Evolutionary conservation across 225 moss, liverwort and hornwort species (phyloP), one percentile per base, ranked within the genome.

Genomic region (Pseudisothecium myosuroides): DNA sequence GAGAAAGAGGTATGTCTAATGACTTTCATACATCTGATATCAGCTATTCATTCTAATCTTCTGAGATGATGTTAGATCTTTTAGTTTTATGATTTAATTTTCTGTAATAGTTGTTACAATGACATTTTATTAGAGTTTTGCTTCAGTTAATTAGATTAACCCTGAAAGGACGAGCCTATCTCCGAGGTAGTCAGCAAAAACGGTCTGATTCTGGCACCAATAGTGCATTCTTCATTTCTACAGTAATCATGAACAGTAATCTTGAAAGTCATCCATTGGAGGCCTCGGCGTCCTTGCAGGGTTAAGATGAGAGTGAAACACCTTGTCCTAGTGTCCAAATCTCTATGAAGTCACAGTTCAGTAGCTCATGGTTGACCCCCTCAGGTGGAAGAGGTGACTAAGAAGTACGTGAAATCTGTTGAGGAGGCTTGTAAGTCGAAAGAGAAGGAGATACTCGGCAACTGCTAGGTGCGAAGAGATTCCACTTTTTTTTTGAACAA

Each of bases 381-480:
- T 66, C 90, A 97, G 95, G 95, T 97, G 56, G 99, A 99, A 73
- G 96, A 97, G 16, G 71, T 95, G 85, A 97, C 99, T 9, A 99
- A 99, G 87, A 96, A 95, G 76, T 96, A 92, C 61, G 91, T 93
- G 12, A 96, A 95, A 71, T 75, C 92, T 17, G 88, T 95, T 28
- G 97, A 97, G n/a, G 97, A 95, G 21, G 73, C 90, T 27, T 99
- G 97, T 81, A 96, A 96, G 66, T 88, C 39, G 60, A 99, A 96
- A 85, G 96, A 99, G 81, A 96, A 94, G 83, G 99, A 99, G 81
- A 95, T 97, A 13, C 71, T 94, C 58, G 90, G 90, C 31, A 92
- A 79, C 69, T 82, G 88, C 85, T 87, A 79, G 55, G 11, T 74
- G 88, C 89, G 82, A 86, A 37, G 50, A 71, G 72, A 31, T 26